Conservation (phyloP, 2,329 filamentous ascomycete genomes). For the Didymellaceae sp. region DNA sequence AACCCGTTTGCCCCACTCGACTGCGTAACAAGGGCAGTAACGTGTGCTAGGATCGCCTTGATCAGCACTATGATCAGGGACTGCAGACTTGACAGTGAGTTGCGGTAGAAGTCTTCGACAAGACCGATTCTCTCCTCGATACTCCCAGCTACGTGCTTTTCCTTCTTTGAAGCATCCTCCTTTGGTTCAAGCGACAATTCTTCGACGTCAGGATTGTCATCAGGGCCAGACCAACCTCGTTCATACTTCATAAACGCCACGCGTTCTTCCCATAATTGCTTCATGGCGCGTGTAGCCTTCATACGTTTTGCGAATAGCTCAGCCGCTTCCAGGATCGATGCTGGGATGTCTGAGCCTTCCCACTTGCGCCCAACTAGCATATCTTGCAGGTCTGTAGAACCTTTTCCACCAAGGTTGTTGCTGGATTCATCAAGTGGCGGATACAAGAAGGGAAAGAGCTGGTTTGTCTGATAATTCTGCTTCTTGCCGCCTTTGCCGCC, state of each 20-base stretch:
- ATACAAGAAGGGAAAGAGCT: slow-evolving; percentile 98
- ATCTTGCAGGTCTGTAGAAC: slow-evolving; percentile 79
- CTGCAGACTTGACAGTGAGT: slow-evolving; percentile 83
- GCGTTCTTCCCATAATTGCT: slow-evolving; percentile 93
- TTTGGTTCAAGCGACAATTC: slow-evolving; percentile 47
- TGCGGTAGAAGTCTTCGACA: slow-evolving; percentile 81
- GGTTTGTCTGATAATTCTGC: slow-evolving; percentile 98
- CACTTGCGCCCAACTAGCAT: slow-evolving; percentile 81
- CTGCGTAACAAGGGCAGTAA: slow-evolving; percentile 79
- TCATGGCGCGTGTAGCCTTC: slow-evolving; percentile 87
- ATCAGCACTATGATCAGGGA: slow-evolving; percentile 92
- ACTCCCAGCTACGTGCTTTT: slow-evolving; percentile 54
- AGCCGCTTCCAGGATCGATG: slow-evolving; percentile 93
- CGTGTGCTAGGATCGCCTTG: slow-evolving; percentile 85
- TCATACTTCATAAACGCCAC: slow-evolving; percentile 92
- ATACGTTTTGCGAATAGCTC: slow-evolving; percentile 89
- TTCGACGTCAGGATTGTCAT: slow-evolving; percentile 56
- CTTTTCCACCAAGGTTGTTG: slow-evolving; percentile 90
- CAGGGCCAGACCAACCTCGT: slow-evolving; percentile 76
- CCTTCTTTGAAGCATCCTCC: slow-evolving; percentile 42
- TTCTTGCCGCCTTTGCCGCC: slow-evolving; percentile 95
- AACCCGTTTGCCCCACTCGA: slow-evolving; percentile 56
- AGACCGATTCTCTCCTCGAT: slow-evolving; percentile 70
- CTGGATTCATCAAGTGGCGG: slow-evolving; percentile 88
- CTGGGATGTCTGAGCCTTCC: slow-evolving; percentile 93